Evolutionary conservation across 768 basidiomycete species (phyloP).

Genomic region (Leccinum aurantiacum): DNA sequence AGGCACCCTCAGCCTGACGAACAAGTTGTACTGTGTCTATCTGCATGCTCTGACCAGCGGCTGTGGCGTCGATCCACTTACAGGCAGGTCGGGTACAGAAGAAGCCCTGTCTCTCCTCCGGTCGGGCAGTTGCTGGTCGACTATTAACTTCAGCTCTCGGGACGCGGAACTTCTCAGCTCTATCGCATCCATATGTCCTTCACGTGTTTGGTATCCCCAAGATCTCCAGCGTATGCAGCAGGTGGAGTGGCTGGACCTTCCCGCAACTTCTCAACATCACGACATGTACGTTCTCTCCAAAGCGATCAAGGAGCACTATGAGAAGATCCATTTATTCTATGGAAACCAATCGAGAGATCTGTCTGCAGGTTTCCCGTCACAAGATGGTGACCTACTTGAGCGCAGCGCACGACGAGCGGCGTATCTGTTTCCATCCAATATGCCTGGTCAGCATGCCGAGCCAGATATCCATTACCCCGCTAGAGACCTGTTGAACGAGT

Average conservation of each 20-base stretch:
- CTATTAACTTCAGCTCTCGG: conserved; percentile 31
- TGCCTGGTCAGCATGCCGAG: background rate
- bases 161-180: conserved; percentile 32
- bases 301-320: conserved; percentile 28
- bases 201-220: conserved; percentile 9
- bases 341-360: background rate
- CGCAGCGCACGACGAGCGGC: conserved; percentile 15
- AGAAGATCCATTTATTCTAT: conserved; percentile 11
- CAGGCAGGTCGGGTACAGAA: conserved; percentile 42
- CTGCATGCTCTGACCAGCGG: conserved; percentile 45
- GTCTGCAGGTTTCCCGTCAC: background rate
- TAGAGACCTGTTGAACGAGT: conserved; percentile 3
- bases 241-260: conserved; percentile 31
- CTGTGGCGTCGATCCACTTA: conserved; percentile 43
- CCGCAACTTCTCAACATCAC: conserved; percentile 29
- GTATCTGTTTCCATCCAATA: conserved; percentile 11
- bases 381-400: conserved; percentile 9
- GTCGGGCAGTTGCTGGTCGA: conserved; percentile 40
- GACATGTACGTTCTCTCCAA: conserved; percentile 22
- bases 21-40: conserved; percentile 38
- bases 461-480: background rate
- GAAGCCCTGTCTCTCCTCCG: conserved; percentile 41
- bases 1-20: conserved; percentile 23
- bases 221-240: conserved; percentile 40
- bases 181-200: conserved; percentile 36